These are phyloP conservation scores for Cantharellus cinnabarinus DNA, from an alignment of 768 basidiomycete genomes.

Conservation along the genomic window DNA sequence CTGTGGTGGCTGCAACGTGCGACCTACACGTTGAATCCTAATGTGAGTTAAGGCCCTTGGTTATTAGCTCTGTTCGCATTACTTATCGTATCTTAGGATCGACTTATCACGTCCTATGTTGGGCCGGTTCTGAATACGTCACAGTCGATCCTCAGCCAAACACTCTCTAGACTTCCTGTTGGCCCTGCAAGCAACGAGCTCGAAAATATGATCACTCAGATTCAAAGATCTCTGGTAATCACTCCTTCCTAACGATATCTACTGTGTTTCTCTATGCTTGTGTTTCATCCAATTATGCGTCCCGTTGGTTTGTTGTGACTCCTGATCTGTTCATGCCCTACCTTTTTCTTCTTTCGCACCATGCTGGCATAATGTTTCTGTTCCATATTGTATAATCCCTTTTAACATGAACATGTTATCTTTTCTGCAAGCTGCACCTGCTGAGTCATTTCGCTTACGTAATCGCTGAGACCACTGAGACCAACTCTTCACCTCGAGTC, in stretches of 20 bases:
- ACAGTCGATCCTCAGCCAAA: constrained; percentile 55
- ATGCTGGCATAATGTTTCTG: too few relatives aligned
- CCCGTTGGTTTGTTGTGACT: neutral
- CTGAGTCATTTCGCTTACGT: too few relatives aligned
- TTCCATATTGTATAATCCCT: too few relatives aligned
- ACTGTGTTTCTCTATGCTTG: neutral
- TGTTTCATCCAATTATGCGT: neutral
- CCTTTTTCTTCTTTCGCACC: neutral
- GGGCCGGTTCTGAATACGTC: constrained; percentile 65
- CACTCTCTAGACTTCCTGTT: constrained; percentile 59
- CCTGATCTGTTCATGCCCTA: neutral
- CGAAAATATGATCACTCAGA: constrained; percentile 47
- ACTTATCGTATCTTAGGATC: constrained; percentile 30
- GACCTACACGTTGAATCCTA: constrained; percentile 47
- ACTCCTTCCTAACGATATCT: neutral
- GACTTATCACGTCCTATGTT: constrained; percentile 62
- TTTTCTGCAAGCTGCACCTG: too few relatives aligned
- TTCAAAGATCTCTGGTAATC: constrained; percentile 40
- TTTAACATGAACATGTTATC: too few relatives aligned
- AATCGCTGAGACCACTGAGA: too few relatives aligned
- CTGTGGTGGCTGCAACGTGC: constrained; percentile 79
- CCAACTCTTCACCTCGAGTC: too few relatives aligned
- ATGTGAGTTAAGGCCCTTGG: constrained; percentile 23
- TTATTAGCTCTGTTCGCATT: neutral
- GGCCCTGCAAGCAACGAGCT: constrained; percentile 41